Conservation (phyloP, 176 grass and related monocot genomes). For the Pontederia crassipes region DNA sequence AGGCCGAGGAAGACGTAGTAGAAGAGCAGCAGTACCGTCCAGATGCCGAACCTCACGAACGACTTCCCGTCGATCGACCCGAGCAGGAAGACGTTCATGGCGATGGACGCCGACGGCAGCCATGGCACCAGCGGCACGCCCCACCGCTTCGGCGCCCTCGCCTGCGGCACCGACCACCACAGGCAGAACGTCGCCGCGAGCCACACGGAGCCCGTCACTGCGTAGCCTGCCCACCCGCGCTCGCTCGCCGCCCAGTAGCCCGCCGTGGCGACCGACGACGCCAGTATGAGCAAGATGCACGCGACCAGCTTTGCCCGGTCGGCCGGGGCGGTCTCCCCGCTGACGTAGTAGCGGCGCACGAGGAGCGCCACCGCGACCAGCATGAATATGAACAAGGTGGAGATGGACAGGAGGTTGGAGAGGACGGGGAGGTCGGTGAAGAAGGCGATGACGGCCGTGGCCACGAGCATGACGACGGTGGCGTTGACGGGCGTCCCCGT, state of each 20-base stretch:
- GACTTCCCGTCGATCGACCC: constrained; percentile 80
- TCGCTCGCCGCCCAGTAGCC: constrained; percentile 18
- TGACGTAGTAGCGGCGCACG: constrained; percentile 45
- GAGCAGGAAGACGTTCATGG: constrained; percentile 80
- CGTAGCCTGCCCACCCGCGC: constrained; percentile 27
- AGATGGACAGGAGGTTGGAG: constrained; percentile 54
- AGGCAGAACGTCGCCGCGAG: constrained; percentile 25
- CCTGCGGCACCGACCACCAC: constrained; percentile 25
- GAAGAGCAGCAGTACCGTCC: constrained; percentile 44
- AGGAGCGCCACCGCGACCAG: constrained; percentile 50
- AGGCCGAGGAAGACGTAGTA: constrained; percentile 93
- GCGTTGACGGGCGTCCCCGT: constrained; percentile 46
- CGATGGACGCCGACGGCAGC: constrained; percentile 34
- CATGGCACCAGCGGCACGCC: constrained; percentile 33
- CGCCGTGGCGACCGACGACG: constrained; percentile 23
- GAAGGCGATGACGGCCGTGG: constrained; percentile 42
- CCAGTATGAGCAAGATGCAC: constrained; percentile 26
- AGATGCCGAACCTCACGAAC: constrained; percentile 63
- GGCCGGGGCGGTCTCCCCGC: constrained; percentile 23
- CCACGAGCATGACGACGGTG: constrained; percentile 38
- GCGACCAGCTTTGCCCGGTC: constrained; percentile 24
- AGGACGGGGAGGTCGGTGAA: constrained; percentile 49
- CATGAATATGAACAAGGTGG: constrained; percentile 72
- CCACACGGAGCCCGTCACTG: constrained; percentile 28
- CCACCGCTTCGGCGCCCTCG: constrained; percentile 35